Base-by-base conservation (phyloP, 2,329 filamentous ascomycete genomes). In the Penicillium sp. region DNA sequence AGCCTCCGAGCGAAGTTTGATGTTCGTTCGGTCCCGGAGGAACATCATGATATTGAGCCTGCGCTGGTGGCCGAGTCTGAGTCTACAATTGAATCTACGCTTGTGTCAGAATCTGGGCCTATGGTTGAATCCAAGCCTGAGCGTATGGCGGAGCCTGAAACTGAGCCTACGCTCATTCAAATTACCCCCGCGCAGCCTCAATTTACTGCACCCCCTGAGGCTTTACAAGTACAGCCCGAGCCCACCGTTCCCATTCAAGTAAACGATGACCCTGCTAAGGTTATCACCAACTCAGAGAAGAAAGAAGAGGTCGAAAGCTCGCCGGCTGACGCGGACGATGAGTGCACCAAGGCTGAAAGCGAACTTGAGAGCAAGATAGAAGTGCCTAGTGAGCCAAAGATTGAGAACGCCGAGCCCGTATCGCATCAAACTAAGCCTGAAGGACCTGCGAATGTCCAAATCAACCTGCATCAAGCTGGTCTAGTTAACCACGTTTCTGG, bases 1-100 rank as follows among this genome's bases (percentile, higher is more conserved):
- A 70, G 68, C 54, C 64, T 76, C 49, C 68, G 73, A 52, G 72
- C 68, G 52, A 75, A 68, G 52, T 76, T 76, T 53, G 68, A 76
- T 51, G 66, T 69, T 33, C 62, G 63, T 6, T 44, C 68, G 6
- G 49, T 52, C 8, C 29, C 42, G 11, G 58, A 55, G 29, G 53
- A 55, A 18, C 37, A 59, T 14, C 7, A 15, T 29, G 27, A 27
- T 23, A 2, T 41, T 33, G 25, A 53, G 7, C 9, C 46, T 29
- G 42, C 27, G 12, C 26, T 20, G 27, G 9, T 27, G 6, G 37
- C n/a, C 22, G 43, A 52, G 29, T 20, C 47, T 42, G 53, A 54
- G 11, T 9, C 25, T 22, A 14, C 27, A 6, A 6, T 44, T 33
- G 33, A 42, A 35, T 18, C 15, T 6, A 8, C 6, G 22, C 9